Conservation (phyloP, 2,329 filamentous ascomycete genomes). For the Paecilomyces niveus region DNA sequence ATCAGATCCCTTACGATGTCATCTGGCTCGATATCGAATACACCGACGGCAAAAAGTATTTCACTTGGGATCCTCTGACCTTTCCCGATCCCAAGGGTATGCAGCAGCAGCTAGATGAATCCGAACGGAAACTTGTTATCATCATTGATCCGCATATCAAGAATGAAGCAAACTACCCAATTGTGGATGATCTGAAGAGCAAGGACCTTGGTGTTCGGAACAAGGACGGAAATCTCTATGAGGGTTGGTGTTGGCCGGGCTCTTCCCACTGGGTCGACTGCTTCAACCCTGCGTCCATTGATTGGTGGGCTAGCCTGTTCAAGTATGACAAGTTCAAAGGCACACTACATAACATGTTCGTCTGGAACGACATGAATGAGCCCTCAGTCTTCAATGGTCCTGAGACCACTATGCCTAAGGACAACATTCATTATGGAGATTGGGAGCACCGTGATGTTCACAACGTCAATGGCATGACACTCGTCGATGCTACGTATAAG, state of each 20-base stretch:
- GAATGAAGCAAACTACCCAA: conserved; percentile 69
- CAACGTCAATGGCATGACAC: conserved; percentile 91
- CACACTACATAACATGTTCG: conserved; percentile 75
- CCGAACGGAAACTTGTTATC: conserved; percentile 81
- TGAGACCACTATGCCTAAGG: conserved; percentile 97
- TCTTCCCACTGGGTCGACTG: conserved; percentile 94
- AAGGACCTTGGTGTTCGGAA: conserved; percentile 80
- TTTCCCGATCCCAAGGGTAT: conserved; percentile 82
- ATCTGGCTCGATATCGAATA: conserved; percentile 99
- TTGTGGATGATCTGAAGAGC: conserved; percentile 74
- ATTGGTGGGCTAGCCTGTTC: conserved; percentile 89
- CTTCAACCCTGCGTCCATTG: conserved; percentile 84
- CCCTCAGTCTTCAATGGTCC: conserved; percentile 98
- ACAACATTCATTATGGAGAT: conserved; percentile 82
- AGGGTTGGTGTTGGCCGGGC: conserved; percentile 98
- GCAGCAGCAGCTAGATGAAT: conserved; percentile 77
- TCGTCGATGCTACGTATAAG: conserved; percentile 88
- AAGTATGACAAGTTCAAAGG: conserved; percentile 83
- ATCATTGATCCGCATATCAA: conserved; percentile 99
- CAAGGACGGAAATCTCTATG: conserved; percentile 82
- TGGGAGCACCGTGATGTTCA: conserved; percentile 98
- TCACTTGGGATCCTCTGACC: conserved; percentile 87
- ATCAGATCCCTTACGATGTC: conserved; percentile 92
- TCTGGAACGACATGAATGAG: conserved; percentile 99
- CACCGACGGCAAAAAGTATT: conserved; percentile 94